Evolutionary conservation across 129 eudicot genomes (phyloP).

Genomic region (Kitagawia praeruptora): DNA sequence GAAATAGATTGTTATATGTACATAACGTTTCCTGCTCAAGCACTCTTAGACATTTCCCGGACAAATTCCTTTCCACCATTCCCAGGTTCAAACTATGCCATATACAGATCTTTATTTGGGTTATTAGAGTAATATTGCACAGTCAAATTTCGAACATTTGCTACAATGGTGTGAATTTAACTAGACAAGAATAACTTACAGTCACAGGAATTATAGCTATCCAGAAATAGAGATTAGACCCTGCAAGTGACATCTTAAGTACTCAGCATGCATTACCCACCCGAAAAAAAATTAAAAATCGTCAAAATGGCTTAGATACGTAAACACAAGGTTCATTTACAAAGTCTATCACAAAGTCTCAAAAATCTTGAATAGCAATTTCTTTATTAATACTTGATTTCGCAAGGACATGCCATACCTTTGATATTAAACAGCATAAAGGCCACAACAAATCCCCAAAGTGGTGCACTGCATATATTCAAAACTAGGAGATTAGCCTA

Average conservation of each 20-base stretch:
- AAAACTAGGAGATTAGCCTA: conserved; percentile 16
- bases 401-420: conserved; percentile 30
- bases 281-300: neutral
- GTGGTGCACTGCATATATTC: conserved; percentile 65
- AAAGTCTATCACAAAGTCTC: neutral
- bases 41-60: neutral
- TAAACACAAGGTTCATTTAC: neutral
- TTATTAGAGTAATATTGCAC: neutral
- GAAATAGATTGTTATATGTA: neutral
- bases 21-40: neutral
- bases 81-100: neutral
- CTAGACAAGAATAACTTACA: conserved; percentile 40
- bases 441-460: conserved; percentile 94
- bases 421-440: conserved; percentile 89
- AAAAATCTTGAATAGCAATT: no score
- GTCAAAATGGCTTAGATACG: neutral
- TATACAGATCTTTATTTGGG: neutral
- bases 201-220: conserved; percentile 82
- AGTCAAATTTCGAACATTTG: neutral
- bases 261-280: neutral
- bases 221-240: conserved; percentile 98
- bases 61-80: neutral
- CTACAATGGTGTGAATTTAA: neutral
- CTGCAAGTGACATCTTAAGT: conserved; percentile 35
- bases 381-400: neutral